Base-by-base conservation (phyloP, 768 basidiomycete species). In the Tylopilus balloui region DNA sequence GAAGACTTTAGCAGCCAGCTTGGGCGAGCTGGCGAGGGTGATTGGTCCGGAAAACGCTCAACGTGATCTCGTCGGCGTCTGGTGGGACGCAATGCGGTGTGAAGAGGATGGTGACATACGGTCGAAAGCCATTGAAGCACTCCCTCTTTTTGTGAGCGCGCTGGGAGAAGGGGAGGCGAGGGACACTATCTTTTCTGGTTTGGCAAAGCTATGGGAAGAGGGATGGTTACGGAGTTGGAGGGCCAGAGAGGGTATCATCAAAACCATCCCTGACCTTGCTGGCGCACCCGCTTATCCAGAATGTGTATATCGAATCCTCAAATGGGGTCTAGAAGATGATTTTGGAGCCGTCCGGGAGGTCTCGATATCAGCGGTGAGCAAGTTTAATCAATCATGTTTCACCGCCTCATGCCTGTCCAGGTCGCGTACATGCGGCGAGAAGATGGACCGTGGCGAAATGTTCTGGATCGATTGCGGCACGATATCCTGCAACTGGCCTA, bases 1-100 rank as follows among this genome's bases (percentile, higher is more conserved):
- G 20, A 79, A 79, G 42, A 89, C 91, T 13, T 74, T 95, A 37
- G 89, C 92, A 3, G 92, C 95, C 1, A 89, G 89, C 48, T 62
- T 95, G 13, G 93, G 93, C 43, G 92, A 93, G 65, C 69, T 97
- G 40, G 92, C 92, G 19, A 84, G 82, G 60, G 84, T 97, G 47
- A 78, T 97, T 31, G 91, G 90, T 0, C 72, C 76, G 25, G 80
- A 83, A 28, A 73, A 86, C 52, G 77, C 91, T 1, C 71, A 73
- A 41, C 64, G 66, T 35, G 91, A 93, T 64, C 71, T 98, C 36
- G 58, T 93, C 44, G 74, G 74, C 3, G 76, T 92, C 36, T 94
- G 84, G 83, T 78, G 76, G 71, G 77, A 79, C 28, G 73, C 73
- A 27, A 70, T 86, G 51, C 67, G 70, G 32, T 71, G 68, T 42